phyloP scores from a whole-genome alignment of 23 red algal genomes.

The Pyropia haitanensis region DNA sequence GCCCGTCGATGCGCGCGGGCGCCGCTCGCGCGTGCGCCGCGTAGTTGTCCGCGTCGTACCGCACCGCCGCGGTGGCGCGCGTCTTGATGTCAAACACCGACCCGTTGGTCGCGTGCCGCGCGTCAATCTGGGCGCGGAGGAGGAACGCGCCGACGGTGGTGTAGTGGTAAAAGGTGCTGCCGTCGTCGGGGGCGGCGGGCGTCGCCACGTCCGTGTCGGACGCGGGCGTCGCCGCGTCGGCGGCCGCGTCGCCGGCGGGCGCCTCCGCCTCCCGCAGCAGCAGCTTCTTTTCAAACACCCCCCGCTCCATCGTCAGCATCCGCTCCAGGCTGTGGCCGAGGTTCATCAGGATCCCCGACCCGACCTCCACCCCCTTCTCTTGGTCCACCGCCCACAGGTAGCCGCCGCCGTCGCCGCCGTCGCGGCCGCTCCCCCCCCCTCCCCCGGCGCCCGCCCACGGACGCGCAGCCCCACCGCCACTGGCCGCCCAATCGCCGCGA shows the following conservation, averaged over 20 bases:
- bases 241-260: too few relatives aligned
- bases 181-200: background rate
- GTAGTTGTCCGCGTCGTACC: slow-evolving; percentile 73
- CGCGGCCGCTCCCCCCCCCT: too few relatives aligned
- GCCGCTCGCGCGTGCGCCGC: slow-evolving; percentile 1
- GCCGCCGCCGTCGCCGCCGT: background rate
- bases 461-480: slow-evolving; percentile 44
- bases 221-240: background rate
- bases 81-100: slow-evolving; percentile 92
- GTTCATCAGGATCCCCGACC: slow-evolving; percentile 41
- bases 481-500: slow-evolving; percentile 33
- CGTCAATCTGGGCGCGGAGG: slow-evolving; percentile 90
- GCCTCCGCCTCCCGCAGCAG: background rate
- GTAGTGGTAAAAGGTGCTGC: slow-evolving; percentile 60
- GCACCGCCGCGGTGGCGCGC: slow-evolving; percentile 67
- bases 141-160: slow-evolving; percentile 53
- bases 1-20: slow-evolving; percentile 26
- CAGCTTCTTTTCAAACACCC: slow-evolving; percentile 29
- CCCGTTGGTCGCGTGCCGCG: slow-evolving; percentile 37
- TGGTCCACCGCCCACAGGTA: slow-evolving; percentile 25
- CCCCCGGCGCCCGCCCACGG: background rate
- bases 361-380: slow-evolving; percentile 12
- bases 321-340: slow-evolving; percentile 78
- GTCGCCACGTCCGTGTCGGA: background rate
- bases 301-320: slow-evolving; percentile 52